Percentiles rank a stretch among this genome's conserved stretches.
These are phyloP conservation scores for Echinochloa phyllopogon DNA, from an alignment of 176 grass and related monocot genomes.

Conservation along the genomic window DNA sequence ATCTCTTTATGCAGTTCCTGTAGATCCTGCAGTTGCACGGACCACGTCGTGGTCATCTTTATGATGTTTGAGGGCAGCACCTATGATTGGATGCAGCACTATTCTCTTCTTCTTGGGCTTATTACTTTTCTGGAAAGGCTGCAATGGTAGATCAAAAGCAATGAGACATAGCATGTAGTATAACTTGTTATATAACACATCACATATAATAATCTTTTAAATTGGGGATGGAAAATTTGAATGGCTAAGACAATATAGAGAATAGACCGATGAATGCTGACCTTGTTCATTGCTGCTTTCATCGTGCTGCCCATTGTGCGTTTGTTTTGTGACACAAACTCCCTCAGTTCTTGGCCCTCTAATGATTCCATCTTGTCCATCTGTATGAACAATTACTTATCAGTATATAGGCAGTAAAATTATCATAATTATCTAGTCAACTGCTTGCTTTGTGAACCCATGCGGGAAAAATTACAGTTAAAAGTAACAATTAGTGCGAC, in stretches of 20 bases:
- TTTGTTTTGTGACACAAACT: not conserved
- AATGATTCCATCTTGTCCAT: slow-evolving; percentile 3
- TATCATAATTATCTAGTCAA: not conserved
- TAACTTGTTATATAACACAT: not conserved
- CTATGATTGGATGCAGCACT: not conserved
- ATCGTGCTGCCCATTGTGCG: not conserved
- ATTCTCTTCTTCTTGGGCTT: slow-evolving; percentile 2
- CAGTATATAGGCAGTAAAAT: not conserved
- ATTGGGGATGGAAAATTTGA: not conserved
- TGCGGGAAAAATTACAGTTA: not conserved
- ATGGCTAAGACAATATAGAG: not conserved
- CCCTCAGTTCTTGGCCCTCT: not conserved
- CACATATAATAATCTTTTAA: not conserved
- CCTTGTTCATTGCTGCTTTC: slow-evolving; percentile 27
- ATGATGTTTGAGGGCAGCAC: slow-evolving; percentile 21
- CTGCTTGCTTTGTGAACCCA: not conserved
- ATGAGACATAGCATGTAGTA: not conserved
- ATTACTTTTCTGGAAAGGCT: slow-evolving; percentile 8
- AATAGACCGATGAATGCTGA: not conserved
- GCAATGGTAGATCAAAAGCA: not conserved
- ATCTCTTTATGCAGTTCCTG: not conserved
- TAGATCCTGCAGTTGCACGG: not conserved
- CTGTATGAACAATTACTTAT: not conserved
- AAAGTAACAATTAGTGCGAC: too few relatives aligned
- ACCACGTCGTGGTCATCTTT: slow-evolving; percentile 5